Base-by-base conservation (phyloP, 768 basidiomycete species). In the Zangia roseola region DNA sequence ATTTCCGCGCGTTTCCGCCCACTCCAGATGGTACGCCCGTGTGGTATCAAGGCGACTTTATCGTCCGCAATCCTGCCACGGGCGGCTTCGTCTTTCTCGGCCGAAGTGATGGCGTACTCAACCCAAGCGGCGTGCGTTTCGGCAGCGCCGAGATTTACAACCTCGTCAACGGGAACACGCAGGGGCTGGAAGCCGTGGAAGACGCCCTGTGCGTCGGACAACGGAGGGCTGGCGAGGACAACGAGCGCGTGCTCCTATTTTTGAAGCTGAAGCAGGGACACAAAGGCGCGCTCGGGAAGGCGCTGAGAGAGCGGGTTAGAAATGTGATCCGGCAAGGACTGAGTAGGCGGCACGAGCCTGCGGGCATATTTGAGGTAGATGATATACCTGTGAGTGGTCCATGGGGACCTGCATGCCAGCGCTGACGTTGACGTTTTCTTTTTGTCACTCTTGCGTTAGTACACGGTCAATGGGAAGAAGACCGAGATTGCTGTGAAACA, bases 71-170 rank as follows among this genome's bases (percentile, higher is more conserved):
- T 55, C 85, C 83, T 6, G 55, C 61, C 37, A 86, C 83, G 0
- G 79, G 77, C 37, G 85, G 85, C 1, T 68, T 82, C 21, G 67
- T 83, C 51, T 81, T 86, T 55, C 63, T 84, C 16, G 84, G 84
- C 13, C 75, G 84, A 55, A 86, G 84, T 54, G 83, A 87, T 51
- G 83, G 82, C 16, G 86, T 87, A 13, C 72, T 87, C 26, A 91
- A 91, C 54, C 89, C 89, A 4, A 83, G 82, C 25, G 89, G 89
- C 6, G 82, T 91, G 43, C 81, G 90, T 3, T 91, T 91, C 59
- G 89, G 89, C 30, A 88, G 87, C 1, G 82, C 76, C 6, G 90
- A 91, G 64, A 86, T 91, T 16, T 91, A 91, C 57, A 72, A 79
- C 5, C 79, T 88, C 10, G 68, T 91, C 50, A 46, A 55, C 25